phyloP scores from a whole-genome alignment of 345 rosid genomes.

The Alliaria petiolata region DNA sequence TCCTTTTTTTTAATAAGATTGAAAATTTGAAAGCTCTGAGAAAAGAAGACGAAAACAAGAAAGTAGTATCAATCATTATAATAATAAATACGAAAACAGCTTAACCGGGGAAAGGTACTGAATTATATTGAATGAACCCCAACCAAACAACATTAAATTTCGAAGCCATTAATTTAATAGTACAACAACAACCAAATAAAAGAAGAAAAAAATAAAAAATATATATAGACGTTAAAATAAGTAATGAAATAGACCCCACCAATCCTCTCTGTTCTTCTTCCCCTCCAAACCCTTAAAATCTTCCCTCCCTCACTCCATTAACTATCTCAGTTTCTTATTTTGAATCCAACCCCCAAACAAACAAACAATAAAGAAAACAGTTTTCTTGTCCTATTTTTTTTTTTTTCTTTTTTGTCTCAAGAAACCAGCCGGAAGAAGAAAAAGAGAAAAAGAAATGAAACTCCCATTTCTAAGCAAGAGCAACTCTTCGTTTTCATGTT shows the following conservation, averaged over 20 bases:
- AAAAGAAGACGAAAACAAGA: not conserved
- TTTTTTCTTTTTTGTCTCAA: not conserved
- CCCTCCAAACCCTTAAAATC: constrained; percentile 33
- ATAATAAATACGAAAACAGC: constrained; percentile 23
- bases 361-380: not conserved
- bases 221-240: constrained; percentile 13
- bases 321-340: constrained; percentile 22
- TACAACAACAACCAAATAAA: constrained; percentile 27
- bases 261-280: constrained; percentile 5
- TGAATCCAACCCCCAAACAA: constrained; percentile 17
- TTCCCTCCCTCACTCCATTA: constrained; percentile 30
- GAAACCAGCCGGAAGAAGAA: not conserved
- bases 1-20: not conserved
- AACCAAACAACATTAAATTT: constrained; percentile 38
- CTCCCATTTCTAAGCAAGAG: constrained; percentile 51
- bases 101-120: constrained; percentile 13
- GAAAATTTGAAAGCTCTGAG: not conserved
- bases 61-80: constrained; percentile 3
- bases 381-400: not conserved
- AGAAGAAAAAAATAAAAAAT: not conserved
- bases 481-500: constrained; percentile 25
- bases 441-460: constrained; percentile 39
- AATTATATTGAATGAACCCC: constrained; percentile 35
- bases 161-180: constrained; percentile 33
- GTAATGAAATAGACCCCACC: constrained; percentile 32